Base-by-base conservation (phyloP, 2,329 filamentous ascomycete species). In the Aspergillus hortae region DNA sequence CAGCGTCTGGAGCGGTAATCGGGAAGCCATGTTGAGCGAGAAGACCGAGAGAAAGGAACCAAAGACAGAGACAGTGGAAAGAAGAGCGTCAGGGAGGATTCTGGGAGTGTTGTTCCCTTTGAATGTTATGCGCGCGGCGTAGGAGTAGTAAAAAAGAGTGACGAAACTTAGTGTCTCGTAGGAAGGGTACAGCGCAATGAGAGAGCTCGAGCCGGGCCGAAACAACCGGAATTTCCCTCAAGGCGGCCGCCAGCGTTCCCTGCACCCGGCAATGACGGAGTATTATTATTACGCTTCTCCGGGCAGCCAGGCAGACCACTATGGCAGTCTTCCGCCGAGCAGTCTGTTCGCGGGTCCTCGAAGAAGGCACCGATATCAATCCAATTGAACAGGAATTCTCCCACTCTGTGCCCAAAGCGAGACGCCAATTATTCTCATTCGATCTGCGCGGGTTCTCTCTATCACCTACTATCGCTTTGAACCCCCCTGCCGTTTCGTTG, bases 1-100 rank as follows among this genome's bases (percentile, higher is more conserved):
- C 55, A 71, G 49, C 44, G 60, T 60, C 53, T 70, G 56, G 42
- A 73, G 54, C 50, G 70, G 66, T 58, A 73, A 63, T 57, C 71
- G 68, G 66, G 67, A 67, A 63, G 69, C 67, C 71, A 74, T 74
- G 55, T 47, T 61, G 44, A 56, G 35, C 46, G 19, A 23, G 19
- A 48, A 32, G 32, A 5, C 10, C 27, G 2, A 25, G 21, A 25
- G 11, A 14, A 27, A 25, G n/a, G 35, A 30, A 21, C 25, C 32
- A 12, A 36, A 42, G 43, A 14, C n/a, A 53, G 19, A 17, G 6
- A 15, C 7, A 48, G 43, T 25, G 10, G 21, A 38, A 21, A 30
- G 27, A 30, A 30, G 27, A 30, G 27, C 10, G 27, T 30, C 7
- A 7, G 9, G 27, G 10, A 4, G 27, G 7, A 30, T 10, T 30